Base-by-base conservation (phyloP, 129 eudicot species). In the Artemisia argyi region DNA sequence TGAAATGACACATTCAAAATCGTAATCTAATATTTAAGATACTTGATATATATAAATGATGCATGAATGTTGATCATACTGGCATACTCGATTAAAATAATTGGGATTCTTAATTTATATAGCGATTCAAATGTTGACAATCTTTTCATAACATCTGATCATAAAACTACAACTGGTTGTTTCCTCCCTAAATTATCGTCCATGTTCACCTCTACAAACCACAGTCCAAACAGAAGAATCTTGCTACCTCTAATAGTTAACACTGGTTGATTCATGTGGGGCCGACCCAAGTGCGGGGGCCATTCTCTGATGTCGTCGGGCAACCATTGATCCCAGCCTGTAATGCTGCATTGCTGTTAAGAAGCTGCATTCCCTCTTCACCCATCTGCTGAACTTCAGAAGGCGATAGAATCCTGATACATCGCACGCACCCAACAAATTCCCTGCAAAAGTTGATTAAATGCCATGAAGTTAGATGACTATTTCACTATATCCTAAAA, bases 321-420 rank as follows among this genome's bases (percentile, higher is more conserved):
- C 67, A 76, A 44, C 65, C 67, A 17, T 61, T 74, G 13, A 84
- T 65, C 24, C 72, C 83, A 0, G 66, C 92, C 72, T 83, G 87
- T 61, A 79, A 61, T 66, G 85, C 88, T 32, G 85, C 88, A 49
- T 82, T 86, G 76, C 83, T 84, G 86, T 94, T 90, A 49, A 94
- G 90, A 72, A 90, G 92, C 86, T 90, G 92, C 97, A 87, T 90
- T 54, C 98, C 98, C 57, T 94, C 98, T 79, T 94, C 96, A 58
- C 98, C 94, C 97, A 94, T 94, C 80, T 90, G 92, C 86, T 94
- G 87, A 74, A 94, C 98, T 81, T 94, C 98, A 3, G 89, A 56
- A 17, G 98, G 98, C 50, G 98, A 94, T 22, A 94, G 77, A 19
- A 94, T 94, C 75, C 98, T 80, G 61, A 94, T 90, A 79, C 98